Evolutionary conservation across 345 rosid genomes (phyloP).

Genomic region (Draba incana): DNA sequence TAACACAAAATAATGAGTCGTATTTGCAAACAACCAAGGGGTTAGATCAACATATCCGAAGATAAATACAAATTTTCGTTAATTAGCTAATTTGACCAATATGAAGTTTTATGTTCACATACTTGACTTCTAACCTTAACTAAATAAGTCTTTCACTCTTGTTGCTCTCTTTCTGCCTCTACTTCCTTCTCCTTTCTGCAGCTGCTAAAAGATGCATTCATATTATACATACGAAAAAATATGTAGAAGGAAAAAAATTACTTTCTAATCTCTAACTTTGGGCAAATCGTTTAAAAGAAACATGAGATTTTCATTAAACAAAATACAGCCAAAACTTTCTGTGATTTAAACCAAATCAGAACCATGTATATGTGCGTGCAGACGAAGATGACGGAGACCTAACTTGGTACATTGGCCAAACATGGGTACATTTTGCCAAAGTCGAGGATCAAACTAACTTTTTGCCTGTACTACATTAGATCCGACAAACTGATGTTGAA

Average conservation of each 20-base stretch:
- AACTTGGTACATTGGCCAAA: no score
- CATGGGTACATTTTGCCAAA: no score
- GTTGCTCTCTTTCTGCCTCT: no score
- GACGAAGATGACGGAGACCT: neutral
- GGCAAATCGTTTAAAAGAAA: neutral
- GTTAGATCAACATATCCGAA: constrained; percentile 6
- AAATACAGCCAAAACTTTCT: neutral
- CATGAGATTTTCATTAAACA: neutral
- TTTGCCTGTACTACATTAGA: neutral
- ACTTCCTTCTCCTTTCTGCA: no score
- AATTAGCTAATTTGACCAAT: neutral
- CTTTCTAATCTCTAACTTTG: neutral
- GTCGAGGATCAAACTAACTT: no score
- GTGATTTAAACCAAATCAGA: neutral
- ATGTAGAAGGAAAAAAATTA: neutral
- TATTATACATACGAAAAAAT: neutral
- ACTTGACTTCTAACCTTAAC: neutral
- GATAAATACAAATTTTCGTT: neutral
- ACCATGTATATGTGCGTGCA: neutral
- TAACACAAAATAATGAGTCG: neutral
- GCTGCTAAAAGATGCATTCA: constrained; percentile 3
- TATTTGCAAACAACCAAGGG: neutral
- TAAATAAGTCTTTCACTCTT: no score
- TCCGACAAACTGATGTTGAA: neutral
- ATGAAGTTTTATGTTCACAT: neutral